Evolutionary conservation across 2,329 filamentous ascomycete species (phyloP), one percentile per base, ranked within the genome.

Genomic region (Bipolaris zeicola): DNA sequence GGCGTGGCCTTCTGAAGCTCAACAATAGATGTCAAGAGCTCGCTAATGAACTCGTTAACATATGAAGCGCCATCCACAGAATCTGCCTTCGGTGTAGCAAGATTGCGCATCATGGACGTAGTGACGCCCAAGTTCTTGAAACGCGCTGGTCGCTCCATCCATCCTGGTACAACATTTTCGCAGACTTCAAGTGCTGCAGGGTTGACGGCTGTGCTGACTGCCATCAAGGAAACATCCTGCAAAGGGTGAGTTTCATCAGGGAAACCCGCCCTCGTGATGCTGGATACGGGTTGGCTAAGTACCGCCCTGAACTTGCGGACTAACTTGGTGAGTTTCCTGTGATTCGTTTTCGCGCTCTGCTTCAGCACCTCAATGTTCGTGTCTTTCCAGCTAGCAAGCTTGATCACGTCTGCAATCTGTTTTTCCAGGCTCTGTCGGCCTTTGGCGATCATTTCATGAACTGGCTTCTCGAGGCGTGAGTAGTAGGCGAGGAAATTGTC

Each of bases 341-440:
- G 95, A 18, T 93, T 97, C 58, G 89, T 89, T 67, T 89, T 89
- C 1, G 95, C 92, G 75, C 94, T 98, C 70, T 97, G 92, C 63
- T 89, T 86, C 14, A 99, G 80, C 1, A 92, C 91, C 45, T 89
- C 89, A 60, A 99, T 96, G 69, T 98, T 99, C 20, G 91, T 96
- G 66, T 99, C 95, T 74, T 96, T 97, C 96, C 96, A 99, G 75
- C 92, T 97, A 6, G 93, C 92, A 66, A 99, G 81, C 50, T 96
- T 86, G 14, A 99, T 84, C n/a, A 97, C 88, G 65, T 98, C 91
- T 72, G 90, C 94, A 83, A 98, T 91, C 55, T 92, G 87, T 76
- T 92, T 96, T 74, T 98, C 94, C n/a, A 98, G 82, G 0, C 84
- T 82, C 6, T 82, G 79, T 52, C 92, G 86, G n/a, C 88, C 90